Percentiles rank a stretch among this genome's conserved stretches.
Conservation (phyloP, 345 rosid genomes). For the Hevea brasiliensis region DNA sequence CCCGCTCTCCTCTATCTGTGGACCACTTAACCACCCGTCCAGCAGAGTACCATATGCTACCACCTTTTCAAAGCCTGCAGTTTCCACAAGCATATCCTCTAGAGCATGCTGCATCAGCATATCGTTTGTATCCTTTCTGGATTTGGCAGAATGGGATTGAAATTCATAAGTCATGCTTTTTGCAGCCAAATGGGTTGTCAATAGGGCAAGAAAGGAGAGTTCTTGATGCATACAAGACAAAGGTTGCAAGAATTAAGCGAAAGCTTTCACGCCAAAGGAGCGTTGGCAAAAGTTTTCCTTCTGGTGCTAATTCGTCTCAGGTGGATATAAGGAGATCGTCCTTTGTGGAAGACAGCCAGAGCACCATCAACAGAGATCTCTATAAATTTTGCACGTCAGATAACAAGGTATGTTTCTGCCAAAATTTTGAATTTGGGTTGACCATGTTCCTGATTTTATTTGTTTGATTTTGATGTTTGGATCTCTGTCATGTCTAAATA, state of each 20-base stretch:
- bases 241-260: constrained; percentile 60
- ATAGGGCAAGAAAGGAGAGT: constrained; percentile 28
- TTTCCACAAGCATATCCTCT: not conserved
- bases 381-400: constrained; percentile 43
- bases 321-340: constrained; percentile 32
- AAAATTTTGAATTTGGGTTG: not conserved
- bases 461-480: not conserved
- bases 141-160: constrained; percentile 14
- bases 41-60: not conserved
- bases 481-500: not conserved
- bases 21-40: constrained; percentile 8
- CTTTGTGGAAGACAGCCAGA: not conserved
- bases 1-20: constrained; percentile 4
- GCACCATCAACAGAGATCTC: constrained; percentile 23
- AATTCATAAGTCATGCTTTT: not conserved
- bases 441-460: not conserved
- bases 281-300: constrained; percentile 35
- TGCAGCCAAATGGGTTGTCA: constrained; percentile 12
- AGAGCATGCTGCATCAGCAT: constrained; percentile 8
- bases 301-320: constrained; percentile 24
- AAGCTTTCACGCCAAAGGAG: constrained; percentile 63
- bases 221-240: constrained; percentile 43
- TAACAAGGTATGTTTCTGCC: constrained; percentile 42
- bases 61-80: constrained; percentile 21
- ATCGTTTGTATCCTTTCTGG: constrained; percentile 24